These are phyloP conservation scores for Cercospora beticola DNA, from an alignment of 2,329 filamentous ascomycete species.

Conservation along the genomic window DNA sequence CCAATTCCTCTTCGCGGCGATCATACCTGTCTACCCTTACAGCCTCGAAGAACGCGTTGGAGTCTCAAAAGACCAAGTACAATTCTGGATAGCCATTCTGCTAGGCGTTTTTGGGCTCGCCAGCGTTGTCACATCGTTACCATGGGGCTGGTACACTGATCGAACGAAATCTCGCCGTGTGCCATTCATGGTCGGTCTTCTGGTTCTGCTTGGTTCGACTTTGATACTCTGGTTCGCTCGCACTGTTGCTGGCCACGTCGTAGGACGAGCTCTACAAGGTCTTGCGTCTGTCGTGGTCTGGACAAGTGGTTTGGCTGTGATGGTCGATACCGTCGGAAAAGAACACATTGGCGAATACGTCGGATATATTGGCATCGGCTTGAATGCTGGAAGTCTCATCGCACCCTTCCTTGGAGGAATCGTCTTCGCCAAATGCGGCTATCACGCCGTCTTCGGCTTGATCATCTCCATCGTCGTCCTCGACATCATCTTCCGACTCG, in stretches of 20 bases:
- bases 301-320: slow-evolving; percentile 67
- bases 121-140: slow-evolving; percentile 52
- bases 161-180: slow-evolving; percentile 58
- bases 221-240: slow-evolving; percentile 63
- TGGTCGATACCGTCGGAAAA: slow-evolving; percentile 67
- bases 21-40: slow-evolving; percentile 27
- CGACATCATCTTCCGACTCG: slow-evolving; percentile 24
- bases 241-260: slow-evolving; percentile 59
- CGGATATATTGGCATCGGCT: slow-evolving; percentile 63
- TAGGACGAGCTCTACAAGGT: slow-evolving; percentile 66
- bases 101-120: slow-evolving; percentile 68
- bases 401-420: slow-evolving; percentile 67
- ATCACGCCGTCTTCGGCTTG: slow-evolving; percentile 28
- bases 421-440: slow-evolving; percentile 56
- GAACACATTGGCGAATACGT: slow-evolving; percentile 62
- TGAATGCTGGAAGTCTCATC: slow-evolving; percentile 62
- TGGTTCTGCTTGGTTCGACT: slow-evolving; percentile 62
- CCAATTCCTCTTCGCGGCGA: slow-evolving; percentile 30
- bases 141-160: slow-evolving; percentile 59
- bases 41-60: slow-evolving; percentile 17
- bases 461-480: slow-evolving; percentile 20
- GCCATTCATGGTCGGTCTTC: slow-evolving; percentile 61
- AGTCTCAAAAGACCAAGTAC: slow-evolving; percentile 43
- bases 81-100: slow-evolving; percentile 67
- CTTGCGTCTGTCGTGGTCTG: slow-evolving; percentile 67